phyloP scores from a whole-genome alignment of 176 grass and related monocot genomes.

The Aegilops sharonensis region DNA sequence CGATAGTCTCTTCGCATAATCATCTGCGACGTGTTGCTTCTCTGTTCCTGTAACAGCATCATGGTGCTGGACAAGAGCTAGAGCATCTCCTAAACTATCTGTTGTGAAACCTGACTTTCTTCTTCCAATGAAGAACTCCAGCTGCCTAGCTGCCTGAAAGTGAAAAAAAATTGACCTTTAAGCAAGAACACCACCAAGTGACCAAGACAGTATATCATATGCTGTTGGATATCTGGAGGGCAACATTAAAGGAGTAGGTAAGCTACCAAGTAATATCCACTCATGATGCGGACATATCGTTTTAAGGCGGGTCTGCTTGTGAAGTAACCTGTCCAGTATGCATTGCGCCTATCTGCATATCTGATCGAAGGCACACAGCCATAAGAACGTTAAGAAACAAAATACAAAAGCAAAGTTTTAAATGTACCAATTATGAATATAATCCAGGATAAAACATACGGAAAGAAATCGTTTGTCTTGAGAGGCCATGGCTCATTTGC shows the following conservation, averaged over 20 bases:
- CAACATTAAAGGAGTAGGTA: neutral
- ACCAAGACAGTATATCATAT: neutral
- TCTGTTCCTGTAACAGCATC: conserved; percentile 97
- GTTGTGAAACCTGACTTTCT: conserved; percentile 45
- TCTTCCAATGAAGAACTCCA: conserved; percentile 80
- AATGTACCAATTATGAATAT: neutral
- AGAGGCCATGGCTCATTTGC: conserved; percentile 83
- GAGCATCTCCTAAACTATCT: conserved; percentile 74
- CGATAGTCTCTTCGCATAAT: conserved; percentile 93
- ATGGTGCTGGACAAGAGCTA: conserved; percentile 85
- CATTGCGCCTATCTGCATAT: conserved; percentile 91
- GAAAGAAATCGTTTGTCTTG: conserved; percentile 96
- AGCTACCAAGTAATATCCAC: conserved; percentile 84
- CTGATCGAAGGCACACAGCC: conserved; percentile 44
- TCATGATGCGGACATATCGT: conserved; percentile 76
- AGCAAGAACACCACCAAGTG: neutral
- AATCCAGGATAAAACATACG: conserved; percentile 47
- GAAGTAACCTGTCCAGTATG: conserved; percentile 98
- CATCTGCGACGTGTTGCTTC: conserved; percentile 94
- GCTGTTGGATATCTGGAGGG: neutral
- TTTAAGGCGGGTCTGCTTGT: conserved; percentile 94
- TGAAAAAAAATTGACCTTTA: conserved; percentile 37
- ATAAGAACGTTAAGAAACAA: conserved; percentile 5
- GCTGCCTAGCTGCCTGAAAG: conserved; percentile 78
- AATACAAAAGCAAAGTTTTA: neutral